Evolutionary conservation across 129 eudicot genomes (phyloP), one percentile per base, ranked within the genome.

Genomic region (Ambrosia artemisiifolia): DNA sequence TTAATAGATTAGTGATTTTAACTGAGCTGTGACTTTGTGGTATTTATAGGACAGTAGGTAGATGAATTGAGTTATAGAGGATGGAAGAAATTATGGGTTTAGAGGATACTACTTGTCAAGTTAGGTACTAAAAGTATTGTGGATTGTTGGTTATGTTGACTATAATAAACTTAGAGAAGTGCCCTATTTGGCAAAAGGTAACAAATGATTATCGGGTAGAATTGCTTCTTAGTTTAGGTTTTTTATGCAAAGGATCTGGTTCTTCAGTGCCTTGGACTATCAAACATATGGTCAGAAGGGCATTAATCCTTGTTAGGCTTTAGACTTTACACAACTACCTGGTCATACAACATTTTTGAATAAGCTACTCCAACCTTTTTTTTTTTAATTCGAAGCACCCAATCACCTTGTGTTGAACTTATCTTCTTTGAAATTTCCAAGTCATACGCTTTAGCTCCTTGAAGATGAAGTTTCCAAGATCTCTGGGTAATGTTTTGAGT

Each of bases 301-400:
- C 60, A 56, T 55, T 6, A 46, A 7, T 57, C 54, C 44, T 72
- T 72, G 57, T 16, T 54, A 42, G 50, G 16, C 48, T 70, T 56
- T 19, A 17, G 19, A 53, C 51, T 70, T 70, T n/a, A 53, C 20
- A 36, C 49, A 69, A 54, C 42, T 55, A 13, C 46, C 20, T 7
- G 13, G 28, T 24, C 28, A 24, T 24, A 24, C 28, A 24, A 24
- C 43, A 38, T 38, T 5, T 38, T 38, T 4, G 43, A 38, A 38
- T 38, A 38, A 38, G 43, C 43, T 38, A 38, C 43, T 38, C 43
- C 43, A 38, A 38, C 43, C 43, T 38, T 7, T 8, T 38, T 7
- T 8, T 38, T 38, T 8, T 8, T 24, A 24, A 38, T 8, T 38
- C 8, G 43, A 38, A 38, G 43, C 43, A 38, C 6, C 2, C 43